These are phyloP conservation scores for Ogataea haglerorum DNA, from an alignment of 805 yeast genomes.

Conservation along the genomic window DNA sequence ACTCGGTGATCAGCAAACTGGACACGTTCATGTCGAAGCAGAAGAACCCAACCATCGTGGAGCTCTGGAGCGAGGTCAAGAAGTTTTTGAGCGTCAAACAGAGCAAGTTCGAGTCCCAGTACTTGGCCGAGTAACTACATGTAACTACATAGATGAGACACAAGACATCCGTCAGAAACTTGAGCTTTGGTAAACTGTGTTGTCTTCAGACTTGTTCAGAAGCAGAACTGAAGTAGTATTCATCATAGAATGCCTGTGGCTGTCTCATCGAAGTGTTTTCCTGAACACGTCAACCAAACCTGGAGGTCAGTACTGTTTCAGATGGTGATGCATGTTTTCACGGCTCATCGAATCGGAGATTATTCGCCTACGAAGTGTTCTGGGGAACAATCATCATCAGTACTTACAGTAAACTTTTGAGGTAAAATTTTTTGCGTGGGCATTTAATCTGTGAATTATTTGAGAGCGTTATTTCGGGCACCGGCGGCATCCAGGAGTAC, in stretches of 20 bases:
- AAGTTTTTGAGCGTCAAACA: constrained; percentile 41
- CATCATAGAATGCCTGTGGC: constrained; percentile 49
- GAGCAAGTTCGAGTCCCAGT: constrained; percentile 31
- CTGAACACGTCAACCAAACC: constrained; percentile 10
- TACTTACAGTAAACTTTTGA: constrained; percentile 4
- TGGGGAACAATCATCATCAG: constrained; percentile 36
- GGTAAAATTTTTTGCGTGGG: constrained; percentile 1
- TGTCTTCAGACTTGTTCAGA: constrained; percentile 88
- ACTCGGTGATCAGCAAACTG: constrained; percentile 38
- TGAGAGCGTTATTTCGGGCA: too few species aligned
- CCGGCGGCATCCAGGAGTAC: neutral
- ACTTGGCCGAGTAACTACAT: constrained; percentile 8
- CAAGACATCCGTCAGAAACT: constrained; percentile 12
- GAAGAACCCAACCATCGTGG: constrained; percentile 44
- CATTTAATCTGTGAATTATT: too few species aligned
- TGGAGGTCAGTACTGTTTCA: constrained; percentile 41
- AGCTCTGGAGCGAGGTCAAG: constrained; percentile 39
- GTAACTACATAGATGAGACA: neutral
- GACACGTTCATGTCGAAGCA: constrained; percentile 41
- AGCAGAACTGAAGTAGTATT: constrained; percentile 90
- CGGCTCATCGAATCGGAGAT: constrained; percentile 56
- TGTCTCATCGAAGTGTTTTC: constrained; percentile 7
- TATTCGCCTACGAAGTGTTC: constrained; percentile 33
- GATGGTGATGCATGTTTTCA: constrained; percentile 98
- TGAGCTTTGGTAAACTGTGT: constrained; percentile 61